Base-by-base conservation (phyloP, 2,329 filamentous ascomycete genomes). In the Capronia coronata region DNA sequence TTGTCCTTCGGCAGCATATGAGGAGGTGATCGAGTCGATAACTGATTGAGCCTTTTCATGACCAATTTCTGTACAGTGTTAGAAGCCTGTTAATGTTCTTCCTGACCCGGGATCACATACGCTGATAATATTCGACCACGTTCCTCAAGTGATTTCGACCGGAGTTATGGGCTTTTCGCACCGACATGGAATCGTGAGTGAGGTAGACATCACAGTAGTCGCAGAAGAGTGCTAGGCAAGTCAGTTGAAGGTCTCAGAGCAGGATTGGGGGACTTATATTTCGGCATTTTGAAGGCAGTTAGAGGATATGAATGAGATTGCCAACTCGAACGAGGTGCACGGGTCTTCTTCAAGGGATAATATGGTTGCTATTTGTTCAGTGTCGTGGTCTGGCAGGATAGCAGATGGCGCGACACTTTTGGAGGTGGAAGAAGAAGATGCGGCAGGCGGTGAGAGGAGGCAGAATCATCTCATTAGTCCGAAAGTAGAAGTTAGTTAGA, bases 121-220 rank as follows among this genome's bases (percentile, higher is more conserved):
- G 89, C 73, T 97, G 90, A 70, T 98, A 98, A 74, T 98, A 98
- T 67, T 96, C 90, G 62, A 96, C 85, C 23, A 98, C 93, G 70
- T 98, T 98, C 65, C 93, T 87, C 56, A 98, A 74, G 67, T 98
- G 93, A 74, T 98, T 98, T 63, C 91, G 83, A 56, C 93, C 93
- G 67, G 82, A 86, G 76, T 98, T 98, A 72, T 98, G 93, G 43
- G 93, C 93, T 75, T 97, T 97, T 63, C 93, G 90, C 71, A 98
- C 93, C 72, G 89, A 95, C 91, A 97, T 97, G 39, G 89, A 95
- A 78, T 98, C 93, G 79, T 98, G 93, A 61, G 93, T 98, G 63
- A 98, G 86, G 79, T 98, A 98, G 70, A 98, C 93, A 85, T 98
- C 93, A 80, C 93, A 98, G 73, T 98, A 98, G 71, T 98, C 93